Evolutionary conservation across 1,139 yeast species (phyloP).

Genomic region (Saccharomyces hybrid): DNA sequence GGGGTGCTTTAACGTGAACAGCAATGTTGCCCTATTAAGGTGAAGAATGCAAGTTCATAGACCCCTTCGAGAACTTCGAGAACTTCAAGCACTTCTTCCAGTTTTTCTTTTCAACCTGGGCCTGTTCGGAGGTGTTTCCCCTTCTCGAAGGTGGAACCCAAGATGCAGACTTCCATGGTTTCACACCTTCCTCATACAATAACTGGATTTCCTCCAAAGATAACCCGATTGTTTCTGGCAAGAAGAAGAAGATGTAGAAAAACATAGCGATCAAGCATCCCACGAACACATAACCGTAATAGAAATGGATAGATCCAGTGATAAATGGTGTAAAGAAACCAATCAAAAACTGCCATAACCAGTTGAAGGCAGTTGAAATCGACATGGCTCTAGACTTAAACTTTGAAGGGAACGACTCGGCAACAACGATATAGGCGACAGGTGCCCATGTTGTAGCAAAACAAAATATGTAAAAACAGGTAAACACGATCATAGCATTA

Average conservation of each 20-base stretch:
- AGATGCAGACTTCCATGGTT: constrained; percentile 40
- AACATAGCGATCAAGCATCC: constrained; percentile 56
- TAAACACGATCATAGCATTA: constrained; percentile 63
- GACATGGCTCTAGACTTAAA: constrained; percentile 69
- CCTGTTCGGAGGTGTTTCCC: neutral
- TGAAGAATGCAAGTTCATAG: neutral
- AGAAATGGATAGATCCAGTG: constrained; percentile 35
- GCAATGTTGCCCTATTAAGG: neutral
- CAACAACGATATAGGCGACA: constrained; percentile 36
- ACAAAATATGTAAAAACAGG: constrained; percentile 66
- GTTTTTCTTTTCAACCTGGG: neutral
- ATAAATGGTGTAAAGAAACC: constrained; percentile 69
- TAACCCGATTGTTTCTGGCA: constrained; percentile 64
- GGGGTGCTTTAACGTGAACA: too few relatives aligned
- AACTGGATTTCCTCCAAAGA: constrained; percentile 64
- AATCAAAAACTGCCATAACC: constrained; percentile 68
- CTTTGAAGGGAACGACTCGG: constrained; percentile 44
- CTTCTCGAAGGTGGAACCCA: constrained; percentile 31
- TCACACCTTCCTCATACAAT: constrained; percentile 37
- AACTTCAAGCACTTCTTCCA: neutral
- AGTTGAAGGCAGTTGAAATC: constrained; percentile 58
- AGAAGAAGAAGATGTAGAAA: constrained; percentile 55
- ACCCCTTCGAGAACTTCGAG: neutral
- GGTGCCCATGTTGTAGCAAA: constrained; percentile 40
- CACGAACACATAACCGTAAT: constrained; percentile 64